Evolutionary conservation across 768 basidiomycete genomes (phyloP).

Genomic region (Pulveroboletus frians): DNA sequence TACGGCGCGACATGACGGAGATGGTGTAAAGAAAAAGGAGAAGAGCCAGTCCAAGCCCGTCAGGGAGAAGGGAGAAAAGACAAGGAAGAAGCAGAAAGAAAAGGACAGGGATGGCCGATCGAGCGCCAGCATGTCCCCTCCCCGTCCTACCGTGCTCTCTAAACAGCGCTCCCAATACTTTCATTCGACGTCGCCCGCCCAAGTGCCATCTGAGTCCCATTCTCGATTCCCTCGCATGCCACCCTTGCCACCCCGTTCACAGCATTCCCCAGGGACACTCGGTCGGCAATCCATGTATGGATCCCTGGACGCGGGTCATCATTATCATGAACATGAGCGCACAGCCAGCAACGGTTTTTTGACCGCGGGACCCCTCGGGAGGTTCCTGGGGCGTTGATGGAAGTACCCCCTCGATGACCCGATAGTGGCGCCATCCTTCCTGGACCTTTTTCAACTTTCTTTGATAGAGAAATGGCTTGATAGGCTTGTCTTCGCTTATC

Average conservation of each 20-base stretch:
- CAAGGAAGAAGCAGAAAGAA: constrained; percentile 35
- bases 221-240: background rate
- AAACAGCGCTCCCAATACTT: constrained; percentile 20
- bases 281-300: constrained; percentile 20
- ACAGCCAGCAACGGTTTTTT: background rate
- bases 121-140: background rate
- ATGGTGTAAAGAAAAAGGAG: constrained; percentile 5
- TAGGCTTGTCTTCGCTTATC: no score
- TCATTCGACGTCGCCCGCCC: constrained; percentile 28
- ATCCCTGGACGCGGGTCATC: background rate
- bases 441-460: no score
- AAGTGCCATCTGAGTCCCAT: constrained; percentile 21
- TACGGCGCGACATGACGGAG: background rate
- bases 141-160: constrained; percentile 9
- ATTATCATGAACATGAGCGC: background rate
- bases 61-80: constrained; percentile 32
- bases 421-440: background rate
- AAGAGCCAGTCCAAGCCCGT: constrained; percentile 18
- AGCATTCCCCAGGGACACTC: background rate
- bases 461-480: no score
- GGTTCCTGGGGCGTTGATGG: constrained; percentile 19
- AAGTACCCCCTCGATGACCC: background rate
- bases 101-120: constrained; percentile 2
- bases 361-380: constrained; percentile 19
- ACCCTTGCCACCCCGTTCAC: constrained; percentile 5